phyloP scores from a whole-genome alignment of 345 rosid genomes.

The Balakata baccata region DNA sequence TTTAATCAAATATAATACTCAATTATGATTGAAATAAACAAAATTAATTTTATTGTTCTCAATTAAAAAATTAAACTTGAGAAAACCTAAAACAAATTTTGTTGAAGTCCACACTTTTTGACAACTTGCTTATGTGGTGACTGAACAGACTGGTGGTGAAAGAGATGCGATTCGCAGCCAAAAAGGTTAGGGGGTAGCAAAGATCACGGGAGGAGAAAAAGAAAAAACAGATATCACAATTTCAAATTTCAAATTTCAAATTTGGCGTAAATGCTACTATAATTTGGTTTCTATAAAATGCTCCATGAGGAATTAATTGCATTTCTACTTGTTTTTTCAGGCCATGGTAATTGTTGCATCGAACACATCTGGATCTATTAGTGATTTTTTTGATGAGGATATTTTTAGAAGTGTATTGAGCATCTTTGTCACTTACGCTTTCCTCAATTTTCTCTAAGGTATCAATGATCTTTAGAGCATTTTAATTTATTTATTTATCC shows the following conservation, averaged over 20 bases:
- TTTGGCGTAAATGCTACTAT: conserved; percentile 36
- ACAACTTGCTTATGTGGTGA: conserved; percentile 99
- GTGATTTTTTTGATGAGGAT: conserved; percentile 55
- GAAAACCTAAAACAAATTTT: conserved; percentile 90
- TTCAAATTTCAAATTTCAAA: no score
- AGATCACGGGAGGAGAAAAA: no score
- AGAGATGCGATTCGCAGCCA: no score
- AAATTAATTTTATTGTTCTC: no score
- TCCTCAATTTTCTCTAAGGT: conserved; percentile 90
- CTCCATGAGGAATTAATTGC: conserved; percentile 15
- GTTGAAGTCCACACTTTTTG: conserved; percentile 96
- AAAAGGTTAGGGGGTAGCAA: no score
- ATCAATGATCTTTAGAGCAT: neutral
- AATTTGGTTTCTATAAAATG: conserved; percentile 16
- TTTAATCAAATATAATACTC: no score
- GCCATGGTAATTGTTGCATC: conserved; percentile 88
- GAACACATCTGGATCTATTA: conserved; percentile 66
- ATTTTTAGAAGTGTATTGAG: conserved; percentile 63
- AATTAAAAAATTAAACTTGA: no score
- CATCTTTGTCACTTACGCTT: conserved; percentile 82
- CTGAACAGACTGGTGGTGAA: no score
- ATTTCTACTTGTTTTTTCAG: conserved; percentile 43
- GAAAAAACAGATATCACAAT: no score
- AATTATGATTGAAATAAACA: no score
- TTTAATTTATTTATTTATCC: neutral